Base-by-base conservation (phyloP, 139 green algal genomes). In the Volvox reticuliferus region DNA sequence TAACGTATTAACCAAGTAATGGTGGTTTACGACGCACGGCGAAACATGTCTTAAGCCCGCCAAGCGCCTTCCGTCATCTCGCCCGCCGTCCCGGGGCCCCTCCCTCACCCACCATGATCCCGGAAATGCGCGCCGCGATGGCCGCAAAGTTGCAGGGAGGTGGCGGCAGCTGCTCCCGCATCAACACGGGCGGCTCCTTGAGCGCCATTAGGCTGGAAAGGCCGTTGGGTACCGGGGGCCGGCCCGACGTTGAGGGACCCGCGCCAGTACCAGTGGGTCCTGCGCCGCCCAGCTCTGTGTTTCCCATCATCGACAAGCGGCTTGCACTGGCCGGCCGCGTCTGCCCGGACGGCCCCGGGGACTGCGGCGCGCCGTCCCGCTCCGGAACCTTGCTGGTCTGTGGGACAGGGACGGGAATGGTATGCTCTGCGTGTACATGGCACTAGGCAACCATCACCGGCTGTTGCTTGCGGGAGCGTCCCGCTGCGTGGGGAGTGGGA, bases 81-180 rank as follows among this genome's bases (percentile, higher is more conserved):
- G n/a, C 20, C 69, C 69, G 69, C 71, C 71, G 71, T 28, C 2
- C 65, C 65, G 65, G 65, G 2, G 65, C 65, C 65, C 24, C 44
- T 9, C 44, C 65, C 65, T 12, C 65, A 30, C 65, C 65, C 44
- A 89, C 85, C 85, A 82, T 76, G 0, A 89, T 83, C 24, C 85
- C 85, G 17, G 24, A 24, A 30, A 89, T 89, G 71, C 71, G 85
- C 5, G 85, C 85, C 17, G 85, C 71, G 35, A 89, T 89, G 71
- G 85, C 35, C 5, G 85, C 44, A 73, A 76, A 89, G n/a, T 26
- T 30, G 71, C 85, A 89, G 0, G 71, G 71, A 50, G 85, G 85
- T 69, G 50, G 85, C 85, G 37, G 71, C 85, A 89, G 71, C 28
- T 82, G 37, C 69, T 89, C 85, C 44, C 85, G 6, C 85, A 89